Conservation (phyloP, 1,284 basidiomycete species). For the Malassezia nana region DNA sequence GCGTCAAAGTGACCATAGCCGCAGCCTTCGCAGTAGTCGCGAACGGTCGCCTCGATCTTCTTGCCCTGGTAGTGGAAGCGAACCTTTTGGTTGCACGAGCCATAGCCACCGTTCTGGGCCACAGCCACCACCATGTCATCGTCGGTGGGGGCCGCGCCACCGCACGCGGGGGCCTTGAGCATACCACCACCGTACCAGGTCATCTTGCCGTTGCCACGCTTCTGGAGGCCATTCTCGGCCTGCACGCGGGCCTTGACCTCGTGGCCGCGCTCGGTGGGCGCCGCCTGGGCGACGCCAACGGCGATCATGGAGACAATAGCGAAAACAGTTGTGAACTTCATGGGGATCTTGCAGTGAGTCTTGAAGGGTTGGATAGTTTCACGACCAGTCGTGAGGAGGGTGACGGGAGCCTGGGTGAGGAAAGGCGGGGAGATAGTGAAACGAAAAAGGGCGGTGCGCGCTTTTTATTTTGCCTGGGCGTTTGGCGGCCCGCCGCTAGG, state of each 20-base stretch:
- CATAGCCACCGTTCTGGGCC: slow-evolving; percentile 27
- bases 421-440: slow-evolving; percentile 3
- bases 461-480: not conserved
- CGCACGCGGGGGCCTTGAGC: slow-evolving; percentile 38
- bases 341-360: slow-evolving; percentile 9
- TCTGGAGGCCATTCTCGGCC: slow-evolving; percentile 17
- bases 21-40: slow-evolving; percentile 35
- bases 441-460: not conserved
- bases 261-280: slow-evolving; percentile 20
- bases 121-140: slow-evolving; percentile 34
- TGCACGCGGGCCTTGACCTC: slow-evolving; percentile 28
- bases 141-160: slow-evolving; percentile 32
- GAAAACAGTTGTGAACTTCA: slow-evolving; percentile 31
- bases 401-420: not conserved
- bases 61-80: slow-evolving; percentile 36
- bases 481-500: not conserved
- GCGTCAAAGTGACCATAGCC: slow-evolving; percentile 33
- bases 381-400: slow-evolving; percentile 17
- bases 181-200: slow-evolving; percentile 40
- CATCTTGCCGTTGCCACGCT: slow-evolving; percentile 18
- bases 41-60: slow-evolving; percentile 28
- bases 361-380: slow-evolving; percentile 5
- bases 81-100: slow-evolving; percentile 35
- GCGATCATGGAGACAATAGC: slow-evolving; percentile 21
- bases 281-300: slow-evolving; percentile 7